Evolutionary conservation across 805 yeast genomes (phyloP), one percentile per base, ranked within the genome.

Genomic region (Wickerhamomyces canadensis): DNA sequence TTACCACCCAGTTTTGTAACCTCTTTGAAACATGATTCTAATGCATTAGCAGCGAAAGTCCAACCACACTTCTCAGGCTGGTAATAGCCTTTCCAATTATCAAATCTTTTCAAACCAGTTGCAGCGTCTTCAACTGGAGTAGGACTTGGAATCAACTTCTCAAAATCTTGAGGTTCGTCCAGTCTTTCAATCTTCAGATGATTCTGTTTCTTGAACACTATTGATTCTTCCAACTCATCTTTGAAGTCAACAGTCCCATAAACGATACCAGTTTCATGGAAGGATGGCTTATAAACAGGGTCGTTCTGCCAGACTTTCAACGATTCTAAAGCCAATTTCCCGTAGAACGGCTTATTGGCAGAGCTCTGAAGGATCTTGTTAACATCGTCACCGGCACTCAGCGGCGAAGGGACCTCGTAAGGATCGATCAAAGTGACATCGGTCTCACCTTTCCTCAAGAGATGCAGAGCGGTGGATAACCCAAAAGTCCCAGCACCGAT

Each of bases 401-500:
- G 31, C 3, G 62, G 58, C 1, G 70, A 65, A 1, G 70, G 70
- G 6, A 60, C 47, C 4, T 49, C 48, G 37, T 51, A 54, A 0
- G 61, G 57, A 36, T 64, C 69, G 4, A 62, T 27, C 11, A 60
- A 32, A 0, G 59, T 51, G 7, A 64, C 46, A 23, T 60, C 43
- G 29, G 45, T 49, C 33, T 54, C 51, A 2, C 68, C 69, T 22
- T 54, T 51, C 4, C 64, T 49, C 1, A 57, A 44, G 8, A 68
- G 49, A 28, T 61, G 58, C 3, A 67, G 43, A 3, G 65, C 68
- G 0, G 72, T 65, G 4, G 70, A 65, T 6, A 68, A 54, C 5
- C 73, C 74, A 47, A 64, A 67, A 0, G 68, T 64, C 2, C 72
- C 72, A 22, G 68, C 67, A 4, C 73, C 73, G n/a, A 67, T 52